Percentiles rank a stretch among this genome's conserved stretches.
These are phyloP conservation scores for Cystobasidium tubakii DNA, from an alignment of 768 basidiomycete genomes.

Conservation along the genomic window DNA sequence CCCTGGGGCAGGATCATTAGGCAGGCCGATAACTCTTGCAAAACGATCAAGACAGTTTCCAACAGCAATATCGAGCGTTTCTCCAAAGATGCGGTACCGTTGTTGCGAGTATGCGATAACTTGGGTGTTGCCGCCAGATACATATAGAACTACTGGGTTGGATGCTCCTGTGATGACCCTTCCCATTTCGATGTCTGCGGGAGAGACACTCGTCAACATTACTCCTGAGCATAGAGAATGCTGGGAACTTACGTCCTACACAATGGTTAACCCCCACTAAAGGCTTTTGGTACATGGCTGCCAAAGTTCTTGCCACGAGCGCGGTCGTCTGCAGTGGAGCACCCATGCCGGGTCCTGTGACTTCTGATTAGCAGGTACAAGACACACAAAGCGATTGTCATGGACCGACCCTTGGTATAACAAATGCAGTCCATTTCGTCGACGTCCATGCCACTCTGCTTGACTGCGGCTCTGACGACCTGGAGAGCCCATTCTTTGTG, in stretches of 20 bases:
- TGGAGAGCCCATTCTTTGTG: slow-evolving; percentile 86
- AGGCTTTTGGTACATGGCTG: slow-evolving; percentile 80
- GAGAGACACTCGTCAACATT: too few species aligned
- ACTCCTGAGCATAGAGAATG: too few species aligned
- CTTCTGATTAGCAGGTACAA: not conserved
- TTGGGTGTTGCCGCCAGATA: slow-evolving; percentile 97
- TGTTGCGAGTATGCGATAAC: slow-evolving; percentile 98
- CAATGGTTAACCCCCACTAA: slow-evolving; percentile 98
- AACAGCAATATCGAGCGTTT: slow-evolving; percentile 98
- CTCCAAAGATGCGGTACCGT: slow-evolving; percentile 95
- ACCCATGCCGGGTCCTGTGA: slow-evolving; percentile 95
- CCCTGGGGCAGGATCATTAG: slow-evolving; percentile 92
- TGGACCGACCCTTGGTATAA: slow-evolving; percentile 82
- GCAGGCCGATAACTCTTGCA: slow-evolving; percentile 83
- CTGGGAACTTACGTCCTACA: slow-evolving; percentile 74
- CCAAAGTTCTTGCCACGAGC: slow-evolving; percentile 81
- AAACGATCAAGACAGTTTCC: slow-evolving; percentile 98
- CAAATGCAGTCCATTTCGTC: slow-evolving; percentile 88
- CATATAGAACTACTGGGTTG: slow-evolving; percentile 94
- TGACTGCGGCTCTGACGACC: slow-evolving; percentile 71
- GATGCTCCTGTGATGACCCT: slow-evolving; percentile 86
- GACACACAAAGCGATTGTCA: not conserved
- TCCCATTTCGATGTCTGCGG: slow-evolving; percentile 95
- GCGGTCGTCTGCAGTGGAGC: slow-evolving; percentile 92
- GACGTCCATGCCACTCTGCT: slow-evolving; percentile 63